Evolutionary conservation across 441 rosid genomes (phyloP), one percentile per base, ranked within the genome.

Genomic region (Syzygium malaccense): DNA sequence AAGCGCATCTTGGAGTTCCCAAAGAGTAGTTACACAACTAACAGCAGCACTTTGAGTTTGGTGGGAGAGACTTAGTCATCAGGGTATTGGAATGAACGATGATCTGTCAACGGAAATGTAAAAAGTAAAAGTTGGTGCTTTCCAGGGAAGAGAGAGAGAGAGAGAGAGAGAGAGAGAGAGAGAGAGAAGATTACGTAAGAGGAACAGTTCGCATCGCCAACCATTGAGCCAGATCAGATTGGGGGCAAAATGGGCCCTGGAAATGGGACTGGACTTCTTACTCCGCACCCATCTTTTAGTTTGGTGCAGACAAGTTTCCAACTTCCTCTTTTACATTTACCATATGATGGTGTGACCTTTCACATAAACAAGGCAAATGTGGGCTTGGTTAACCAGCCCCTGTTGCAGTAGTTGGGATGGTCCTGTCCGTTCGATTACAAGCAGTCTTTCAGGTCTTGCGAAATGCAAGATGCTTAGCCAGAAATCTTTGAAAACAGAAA

Each of bases 191-290:
- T 45, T 45, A 45, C 48, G 6, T 33, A 33, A 33, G 20, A 33
- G 14, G 48, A 68, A 33, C 48, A 33, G 48, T 68, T 6, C 26
- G 41, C 48, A 55, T 13, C 8, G 56, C 66, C 45, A 45, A 19
- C 88, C 33, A 33, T 49, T 23, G 30, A 68, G 3, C 60, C 83
- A 51, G 57, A 57, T 57, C 13, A 57, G 62, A 57, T 57, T 57
- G 26, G 2, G 12, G 60, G 58, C n/a, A 37, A 25, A 37, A 55
- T 37, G 89, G 93, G 87, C 75, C 90, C 90, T 17, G 78, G 30
- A 53, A 89, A 88, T 48, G 89, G 91, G 92, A 90, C 88, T 48
- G 23, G 64, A 85, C 92, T n/a, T 85, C 93, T 62, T 86, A 55
- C 30, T 17, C 57, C 20, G 54, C 30, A 8, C n/a, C 45, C 86